Evolutionary conservation across 306 rosid genomes (phyloP), one percentile per base, ranked within the genome.

Genomic region (Dalbergia oliveri): DNA sequence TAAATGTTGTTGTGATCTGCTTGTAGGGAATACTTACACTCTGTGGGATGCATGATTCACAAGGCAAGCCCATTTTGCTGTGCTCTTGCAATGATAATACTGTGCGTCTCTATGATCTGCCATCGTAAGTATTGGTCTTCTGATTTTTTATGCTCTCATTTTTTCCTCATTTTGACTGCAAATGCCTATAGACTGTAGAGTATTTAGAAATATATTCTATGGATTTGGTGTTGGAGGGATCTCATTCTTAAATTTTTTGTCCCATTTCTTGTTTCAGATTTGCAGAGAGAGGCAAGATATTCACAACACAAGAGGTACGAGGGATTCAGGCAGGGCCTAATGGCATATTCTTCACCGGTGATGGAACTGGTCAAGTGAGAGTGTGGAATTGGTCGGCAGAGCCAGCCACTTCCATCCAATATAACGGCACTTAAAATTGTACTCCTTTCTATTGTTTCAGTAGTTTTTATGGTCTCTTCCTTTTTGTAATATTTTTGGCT

Each of bases 11-110:
- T 26, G 33, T 66, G 66, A 67, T 53, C 33, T 81, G 57, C 43
- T 23, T 90, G 82, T 84, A 95, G 99, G 98, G 98, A 72, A 61
- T 95, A 77, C 77, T 95, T 81, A 81, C 94, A 26, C 93, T 95
- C 23, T 86, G 97, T 77, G 99, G 99, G 69, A 93, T 93, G 94
- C 97, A 86, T 63, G 99, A 95, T 84, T 69, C 89, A 23, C 98
- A 93, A 79, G 91, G 91, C 81, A 93, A 93, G 85, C 99, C 99
- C n/a, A 80, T 95, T 56, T 84, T 93, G 86, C 65, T 93, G 68
- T 90, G 98, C 77, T 74, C 99, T 62, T 87, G 93, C 94, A 95
- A 93, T 69, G 97, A 93, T 86, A 93, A 93, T 84, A 81, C 96
- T 41, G 94, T 93, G 82, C 97, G 85, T 83, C 84, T 93, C 80